phyloP scores from a whole-genome alignment of 2,329 filamentous ascomycete genomes.

The Lachnellula suecica region DNA sequence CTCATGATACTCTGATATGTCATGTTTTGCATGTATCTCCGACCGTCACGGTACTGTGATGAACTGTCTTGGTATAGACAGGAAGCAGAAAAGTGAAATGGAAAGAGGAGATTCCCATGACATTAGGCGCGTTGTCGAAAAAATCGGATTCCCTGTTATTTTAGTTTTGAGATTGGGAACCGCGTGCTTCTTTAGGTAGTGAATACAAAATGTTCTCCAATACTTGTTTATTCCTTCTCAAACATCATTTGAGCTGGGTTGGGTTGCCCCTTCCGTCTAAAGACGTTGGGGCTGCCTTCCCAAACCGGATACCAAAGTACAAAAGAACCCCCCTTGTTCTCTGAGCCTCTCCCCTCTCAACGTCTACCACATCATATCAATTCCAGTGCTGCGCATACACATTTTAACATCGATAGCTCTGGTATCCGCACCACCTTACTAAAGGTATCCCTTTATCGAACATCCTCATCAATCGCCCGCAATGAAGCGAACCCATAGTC shows the following conservation, averaged over 20 bases:
- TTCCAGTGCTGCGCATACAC: not conserved
- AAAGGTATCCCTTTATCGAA: not conserved
- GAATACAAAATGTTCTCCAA: slow-evolving; percentile 12
- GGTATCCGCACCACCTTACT: not conserved
- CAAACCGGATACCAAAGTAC: not conserved
- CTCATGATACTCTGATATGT: slow-evolving; percentile 11
- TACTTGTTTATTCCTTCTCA: slow-evolving; percentile 1
- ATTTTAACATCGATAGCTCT: slow-evolving; percentile 8
- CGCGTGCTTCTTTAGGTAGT: slow-evolving; percentile 14
- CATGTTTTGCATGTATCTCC: slow-evolving; percentile 33
- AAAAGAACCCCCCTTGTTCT: not conserved
- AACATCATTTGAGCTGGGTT: not conserved
- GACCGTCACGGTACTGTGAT: slow-evolving; percentile 31
- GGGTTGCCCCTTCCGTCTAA: no score
- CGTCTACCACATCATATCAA: slow-evolving; percentile 3
- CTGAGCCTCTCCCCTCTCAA: not conserved
- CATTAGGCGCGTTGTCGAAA: slow-evolving; percentile 33
- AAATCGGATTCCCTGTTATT: slow-evolving; percentile 19
- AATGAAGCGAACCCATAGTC: slow-evolving; percentile 25
- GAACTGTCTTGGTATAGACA: slow-evolving; percentile 24
- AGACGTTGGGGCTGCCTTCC: no score
- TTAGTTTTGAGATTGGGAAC: slow-evolving; percentile 4
- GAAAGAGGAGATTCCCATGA: slow-evolving; percentile 34
- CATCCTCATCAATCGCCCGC: not conserved
- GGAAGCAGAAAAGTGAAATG: slow-evolving; percentile 29